phyloP scores from a whole-genome alignment of 2,329 filamentous ascomycete genomes.

The Fusarium pseudocircinatum region DNA sequence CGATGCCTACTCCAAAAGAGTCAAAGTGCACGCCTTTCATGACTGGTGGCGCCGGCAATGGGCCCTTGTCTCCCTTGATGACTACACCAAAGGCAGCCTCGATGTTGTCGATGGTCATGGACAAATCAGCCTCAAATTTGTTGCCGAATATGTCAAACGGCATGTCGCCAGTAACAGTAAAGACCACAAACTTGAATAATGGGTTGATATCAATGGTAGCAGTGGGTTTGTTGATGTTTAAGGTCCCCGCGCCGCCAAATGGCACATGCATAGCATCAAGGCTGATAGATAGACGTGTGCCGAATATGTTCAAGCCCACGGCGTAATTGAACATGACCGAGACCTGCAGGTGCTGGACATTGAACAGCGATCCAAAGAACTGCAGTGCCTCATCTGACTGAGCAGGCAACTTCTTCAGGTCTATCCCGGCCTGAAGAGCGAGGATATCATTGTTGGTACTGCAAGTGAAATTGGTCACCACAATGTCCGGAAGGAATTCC shows the following conservation, averaged over 20 bases:
- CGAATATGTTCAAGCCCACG: background rate
- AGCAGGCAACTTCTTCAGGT: background rate
- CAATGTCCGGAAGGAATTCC: background rate
- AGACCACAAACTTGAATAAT: background rate
- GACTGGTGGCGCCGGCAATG: background rate
- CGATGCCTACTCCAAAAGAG: background rate
- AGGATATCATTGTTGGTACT: background rate
- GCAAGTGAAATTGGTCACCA: conserved; percentile 2
- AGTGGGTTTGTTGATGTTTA: background rate
- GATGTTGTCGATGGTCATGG: background rate
- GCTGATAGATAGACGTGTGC: background rate
- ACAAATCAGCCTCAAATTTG: background rate
- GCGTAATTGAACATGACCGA: background rate
- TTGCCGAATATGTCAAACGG: background rate
- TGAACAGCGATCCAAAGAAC: background rate
- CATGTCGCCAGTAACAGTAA: background rate
- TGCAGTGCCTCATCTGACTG: background rate
- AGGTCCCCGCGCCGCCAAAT: background rate
- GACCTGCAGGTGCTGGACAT: background rate
- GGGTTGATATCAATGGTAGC: conserved; percentile 7
- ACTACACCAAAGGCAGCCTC: background rate
- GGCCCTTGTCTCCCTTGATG: background rate
- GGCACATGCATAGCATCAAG: background rate
- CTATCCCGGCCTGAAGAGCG: background rate
- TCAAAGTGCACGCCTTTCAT: conserved; percentile 2